Conservation (phyloP, 2,329 filamentous ascomycete genomes). For the Beauveria asiatica region DNA sequence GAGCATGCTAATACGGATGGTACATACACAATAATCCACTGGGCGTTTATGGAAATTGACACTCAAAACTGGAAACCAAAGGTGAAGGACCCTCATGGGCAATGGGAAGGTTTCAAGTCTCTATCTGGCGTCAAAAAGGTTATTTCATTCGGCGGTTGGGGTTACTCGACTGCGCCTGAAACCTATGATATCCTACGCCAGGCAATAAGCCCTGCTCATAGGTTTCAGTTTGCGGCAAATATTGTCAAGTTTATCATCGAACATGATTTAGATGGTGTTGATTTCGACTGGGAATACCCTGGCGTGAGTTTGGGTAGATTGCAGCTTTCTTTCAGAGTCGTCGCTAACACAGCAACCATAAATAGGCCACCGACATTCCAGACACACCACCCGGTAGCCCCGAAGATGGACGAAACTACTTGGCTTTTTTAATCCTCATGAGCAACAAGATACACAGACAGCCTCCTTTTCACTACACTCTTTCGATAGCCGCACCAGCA, state of each 20-base stretch:
- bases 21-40: conserved; percentile 20
- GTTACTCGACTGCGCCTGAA: conserved; percentile 19
- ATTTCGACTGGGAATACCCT: conserved; percentile 41
- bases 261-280: conserved; percentile 32
- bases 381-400: neutral
- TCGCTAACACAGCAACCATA: conserved; percentile 12
- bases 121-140: conserved; percentile 24
- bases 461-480: neutral
- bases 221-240: conserved; percentile 27
- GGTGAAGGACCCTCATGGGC: conserved; percentile 15
- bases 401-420: neutral
- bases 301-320: conserved; percentile 16
- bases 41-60: conserved; percentile 23
- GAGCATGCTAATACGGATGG: conserved; percentile 14
- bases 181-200: conserved; percentile 23
- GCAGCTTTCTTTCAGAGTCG: neutral
- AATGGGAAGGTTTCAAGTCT: conserved; percentile 23
- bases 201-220: conserved; percentile 26
- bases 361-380: conserved; percentile 2
- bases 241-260: conserved; percentile 31
- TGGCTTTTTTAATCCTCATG: neutral
- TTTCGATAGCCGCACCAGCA: conserved; percentile 20
- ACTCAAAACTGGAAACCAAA: conserved; percentile 14
- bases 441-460: neutral
- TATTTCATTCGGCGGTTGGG: conserved; percentile 29